Base-by-base conservation (phyloP, 345 rosid species). In the Rhodamnia rubescens region DNA sequence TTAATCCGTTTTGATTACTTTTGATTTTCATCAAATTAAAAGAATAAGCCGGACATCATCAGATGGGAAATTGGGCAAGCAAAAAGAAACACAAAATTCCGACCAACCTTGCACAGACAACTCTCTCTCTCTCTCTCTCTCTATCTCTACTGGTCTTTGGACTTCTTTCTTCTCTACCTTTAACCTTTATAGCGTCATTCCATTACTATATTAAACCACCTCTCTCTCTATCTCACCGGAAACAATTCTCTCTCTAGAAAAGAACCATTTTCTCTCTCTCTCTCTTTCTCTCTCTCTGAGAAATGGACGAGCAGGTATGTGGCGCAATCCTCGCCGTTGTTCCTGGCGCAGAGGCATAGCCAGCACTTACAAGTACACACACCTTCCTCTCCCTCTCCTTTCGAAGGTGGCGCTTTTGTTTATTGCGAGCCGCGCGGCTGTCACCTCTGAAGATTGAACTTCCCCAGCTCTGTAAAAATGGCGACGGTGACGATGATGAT, bases 241-340 rank as follows among this genome's bases (percentile, higher is more conserved):
- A 64, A 36, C 47, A 32, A 20, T 64, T 32, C 44, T 69, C 80
- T 36, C 78, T 69, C 26, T 2, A 9, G 22, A 1, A 69, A 36
- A 69, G 32, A 55, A 18, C 5, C 78, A 18, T 18, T 69, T 69
- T 61, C 15, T 4, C 42, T 8, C 21, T 42, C 75, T 3, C 21
- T 36, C 21, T 4, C 10, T 0, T 21, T 27, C 75, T 29, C 44
- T 8, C 78, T 32, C 26, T 52, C 47, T 18, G 26, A 64, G 75
- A 14, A 64, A 36, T 9, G 80, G 24, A 20, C 7, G 80, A 69
- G 24, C 26, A 27, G 51, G 20, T 57, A 83, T 74, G 85, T 83
- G 85, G 85, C 87, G 16, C 82, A 83, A 78, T 85, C 74, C 53
- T 44, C 54, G 83, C 85, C 78, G 82, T 59, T 44, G 87, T 6